These are phyloP conservation scores for Hibiscus mutabilis DNA, from an alignment of 345 rosid genomes.

Conservation along the genomic window DNA sequence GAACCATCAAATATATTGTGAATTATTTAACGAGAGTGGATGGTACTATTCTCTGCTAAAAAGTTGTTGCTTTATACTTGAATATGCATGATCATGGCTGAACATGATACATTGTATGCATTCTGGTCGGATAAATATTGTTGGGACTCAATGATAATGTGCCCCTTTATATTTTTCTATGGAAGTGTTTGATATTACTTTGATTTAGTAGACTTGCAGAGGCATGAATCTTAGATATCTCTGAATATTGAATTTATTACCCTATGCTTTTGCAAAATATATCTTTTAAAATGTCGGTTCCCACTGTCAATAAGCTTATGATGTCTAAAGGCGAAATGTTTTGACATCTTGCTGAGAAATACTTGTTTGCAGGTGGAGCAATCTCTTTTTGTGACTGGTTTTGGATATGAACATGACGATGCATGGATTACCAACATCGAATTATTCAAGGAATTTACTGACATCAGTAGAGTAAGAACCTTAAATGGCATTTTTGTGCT, in stretches of 20 bases:
- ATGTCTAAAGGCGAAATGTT: not conserved
- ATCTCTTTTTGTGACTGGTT: slow-evolving; percentile 93
- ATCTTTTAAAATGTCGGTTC: not conserved
- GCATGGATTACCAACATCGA: slow-evolving; percentile 87
- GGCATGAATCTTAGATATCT: not conserved
- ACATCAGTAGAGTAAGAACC: slow-evolving; percentile 62
- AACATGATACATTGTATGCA: not conserved
- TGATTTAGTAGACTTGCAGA: not conserved
- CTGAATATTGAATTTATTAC: not conserved
- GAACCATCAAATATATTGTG: not conserved
- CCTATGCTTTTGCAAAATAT: not conserved
- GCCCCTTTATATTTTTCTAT: slow-evolving; percentile 1
- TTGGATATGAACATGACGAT: slow-evolving; percentile 96
- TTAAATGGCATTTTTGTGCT: not conserved
- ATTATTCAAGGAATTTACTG: slow-evolving; percentile 90
- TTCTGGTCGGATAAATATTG: not conserved
- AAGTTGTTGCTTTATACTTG: not conserved
- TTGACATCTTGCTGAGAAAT: not conserved
- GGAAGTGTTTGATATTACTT: not conserved
- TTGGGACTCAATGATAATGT: not conserved
- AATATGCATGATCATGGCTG: not conserved
- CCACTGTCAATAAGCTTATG: not conserved
- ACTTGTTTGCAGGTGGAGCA: slow-evolving; percentile 56
- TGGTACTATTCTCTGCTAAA: not conserved
- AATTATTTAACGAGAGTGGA: not conserved